Evolutionary conservation across 345 rosid genomes (phyloP).

Genomic region (Bruguiera gymnorhiza): DNA sequence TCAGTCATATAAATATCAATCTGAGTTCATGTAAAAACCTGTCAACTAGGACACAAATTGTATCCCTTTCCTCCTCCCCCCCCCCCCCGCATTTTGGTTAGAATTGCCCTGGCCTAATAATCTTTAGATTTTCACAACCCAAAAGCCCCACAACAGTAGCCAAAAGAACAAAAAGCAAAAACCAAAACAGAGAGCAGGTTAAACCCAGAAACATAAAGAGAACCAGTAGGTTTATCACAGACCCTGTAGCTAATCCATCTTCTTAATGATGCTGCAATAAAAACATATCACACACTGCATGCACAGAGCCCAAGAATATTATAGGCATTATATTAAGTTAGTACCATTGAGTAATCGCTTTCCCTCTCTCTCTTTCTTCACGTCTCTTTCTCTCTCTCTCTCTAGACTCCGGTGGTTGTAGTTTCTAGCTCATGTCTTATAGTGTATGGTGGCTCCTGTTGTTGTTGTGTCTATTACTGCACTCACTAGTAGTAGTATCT

Average conservation of each 20-base stretch:
- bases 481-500: constrained; percentile 10
- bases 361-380: background rate
- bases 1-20: background rate
- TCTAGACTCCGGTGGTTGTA: background rate
- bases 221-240: background rate
- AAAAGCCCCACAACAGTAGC: constrained; percentile 10
- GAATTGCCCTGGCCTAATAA: background rate
- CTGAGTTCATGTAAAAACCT: background rate
- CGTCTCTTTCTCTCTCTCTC: background rate
- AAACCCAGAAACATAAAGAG: constrained; percentile 12
- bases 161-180: background rate
- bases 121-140: constrained; percentile 2
- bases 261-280: background rate
- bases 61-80: too few relatives aligned
- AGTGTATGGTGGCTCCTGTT: background rate
- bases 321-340: background rate
- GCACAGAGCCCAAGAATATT: constrained; percentile 27
- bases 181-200: constrained; percentile 4
- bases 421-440: background rate
- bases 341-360: constrained; percentile 20
- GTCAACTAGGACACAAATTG: background rate
- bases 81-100: too few relatives aligned
- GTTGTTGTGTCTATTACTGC: constrained; percentile 11
- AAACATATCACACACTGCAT: constrained; percentile 6
- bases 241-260: background rate